phyloP scores from a whole-genome alignment of 2,329 filamentous ascomycete species.

The Cladosporium halotolerans region DNA sequence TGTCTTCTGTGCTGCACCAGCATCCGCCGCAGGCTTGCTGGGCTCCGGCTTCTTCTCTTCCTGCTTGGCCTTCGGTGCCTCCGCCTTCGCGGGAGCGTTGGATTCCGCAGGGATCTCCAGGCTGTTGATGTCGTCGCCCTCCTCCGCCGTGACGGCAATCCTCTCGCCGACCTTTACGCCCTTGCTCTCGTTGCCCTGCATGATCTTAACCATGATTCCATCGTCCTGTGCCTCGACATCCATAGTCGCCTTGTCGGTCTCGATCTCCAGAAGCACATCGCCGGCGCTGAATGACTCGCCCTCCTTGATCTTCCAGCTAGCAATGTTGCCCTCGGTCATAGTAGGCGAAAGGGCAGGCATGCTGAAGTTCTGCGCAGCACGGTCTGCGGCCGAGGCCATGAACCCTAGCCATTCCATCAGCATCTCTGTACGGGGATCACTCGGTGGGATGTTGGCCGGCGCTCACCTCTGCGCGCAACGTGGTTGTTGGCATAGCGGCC shows the following conservation, averaged over 20 bases:
- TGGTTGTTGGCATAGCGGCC: slow-evolving; percentile 22
- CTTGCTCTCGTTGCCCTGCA: slow-evolving; percentile 67
- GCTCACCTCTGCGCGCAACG: slow-evolving; percentile 23
- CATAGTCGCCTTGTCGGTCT: slow-evolving; percentile 93
- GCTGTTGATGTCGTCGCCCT: slow-evolving; percentile 68
- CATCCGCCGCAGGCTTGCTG: slow-evolving; percentile 28
- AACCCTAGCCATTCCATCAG: slow-evolving; percentile 20
- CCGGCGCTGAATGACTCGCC: slow-evolving; percentile 75
- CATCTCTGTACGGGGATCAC: neutral
- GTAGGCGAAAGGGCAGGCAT: slow-evolving; percentile 90
- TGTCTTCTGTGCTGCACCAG: slow-evolving; percentile 16
- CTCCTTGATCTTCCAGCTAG: slow-evolving; percentile 79
- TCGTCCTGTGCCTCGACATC: slow-evolving; percentile 91
- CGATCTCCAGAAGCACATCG: slow-evolving; percentile 84
- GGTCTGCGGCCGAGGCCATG: slow-evolving; percentile 26
- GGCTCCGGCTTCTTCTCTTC: slow-evolving; percentile 21
- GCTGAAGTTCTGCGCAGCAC: slow-evolving; percentile 77
- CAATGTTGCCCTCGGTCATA: slow-evolving; percentile 90
- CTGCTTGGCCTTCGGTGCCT: slow-evolving; percentile 15
- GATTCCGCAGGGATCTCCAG: slow-evolving; percentile 68
- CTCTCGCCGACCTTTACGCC: slow-evolving; percentile 68
- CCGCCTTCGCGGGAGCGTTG: slow-evolving; percentile 25
- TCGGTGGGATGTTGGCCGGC: neutral
- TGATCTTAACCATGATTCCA: slow-evolving; percentile 78
- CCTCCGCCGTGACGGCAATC: slow-evolving; percentile 77